Conservation (phyloP, 148 eudicot species). For the Drosera capensis region DNA sequence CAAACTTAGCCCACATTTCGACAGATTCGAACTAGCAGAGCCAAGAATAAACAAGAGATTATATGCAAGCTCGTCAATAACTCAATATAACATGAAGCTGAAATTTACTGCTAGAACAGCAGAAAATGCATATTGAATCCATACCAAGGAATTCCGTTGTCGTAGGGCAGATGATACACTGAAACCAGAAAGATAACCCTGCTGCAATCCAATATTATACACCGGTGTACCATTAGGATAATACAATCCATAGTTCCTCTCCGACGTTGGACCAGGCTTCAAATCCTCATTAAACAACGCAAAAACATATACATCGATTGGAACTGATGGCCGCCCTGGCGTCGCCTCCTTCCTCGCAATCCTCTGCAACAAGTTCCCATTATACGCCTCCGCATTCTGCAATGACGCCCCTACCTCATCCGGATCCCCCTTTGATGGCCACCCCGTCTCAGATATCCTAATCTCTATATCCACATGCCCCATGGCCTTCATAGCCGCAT, state of each 20-base stretch:
- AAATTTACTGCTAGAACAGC: no score
- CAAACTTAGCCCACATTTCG: no score
- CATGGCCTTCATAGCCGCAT: conserved; percentile 50
- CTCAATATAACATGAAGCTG: background rate
- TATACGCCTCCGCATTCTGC: conserved; percentile 62
- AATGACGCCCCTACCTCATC: conserved; percentile 59
- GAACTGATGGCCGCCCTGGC: conserved; percentile 53
- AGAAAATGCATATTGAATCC: background rate
- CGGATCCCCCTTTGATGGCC: conserved; percentile 81
- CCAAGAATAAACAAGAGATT: no score
- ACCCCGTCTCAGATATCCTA: conserved; percentile 73
- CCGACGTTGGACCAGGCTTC: conserved; percentile 78
- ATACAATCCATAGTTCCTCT: conserved; percentile 74
- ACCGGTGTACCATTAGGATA: conserved; percentile 68
- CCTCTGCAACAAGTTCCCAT: conserved; percentile 55
- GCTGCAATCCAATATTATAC: conserved; percentile 59
- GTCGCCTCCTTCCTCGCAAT: conserved; percentile 44
- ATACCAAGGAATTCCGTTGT: conserved; percentile 12
- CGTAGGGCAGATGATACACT: conserved; percentile 8
- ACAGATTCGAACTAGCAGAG: no score
- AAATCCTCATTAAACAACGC: conserved; percentile 82
- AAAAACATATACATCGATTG: conserved; percentile 58
- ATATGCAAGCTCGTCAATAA: no score
- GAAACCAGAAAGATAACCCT: conserved; percentile 43
- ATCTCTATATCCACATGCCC: conserved; percentile 50